phyloP scores from a whole-genome alignment of 257 asterid genomes.

The Galeopsis tetrahit region DNA sequence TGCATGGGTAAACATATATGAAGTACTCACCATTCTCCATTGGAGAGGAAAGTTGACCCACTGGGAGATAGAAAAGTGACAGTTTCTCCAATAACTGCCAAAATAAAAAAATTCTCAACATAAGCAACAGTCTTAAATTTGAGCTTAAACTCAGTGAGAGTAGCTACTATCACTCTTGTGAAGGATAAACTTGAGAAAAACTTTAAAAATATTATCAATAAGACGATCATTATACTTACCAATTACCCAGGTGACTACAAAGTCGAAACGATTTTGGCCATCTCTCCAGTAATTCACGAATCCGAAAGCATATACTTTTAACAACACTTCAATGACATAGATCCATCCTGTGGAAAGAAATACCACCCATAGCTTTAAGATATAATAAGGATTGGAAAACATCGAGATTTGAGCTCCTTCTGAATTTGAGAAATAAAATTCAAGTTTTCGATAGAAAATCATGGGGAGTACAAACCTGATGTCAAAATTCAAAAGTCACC shows the following conservation, averaged over 20 bases:
- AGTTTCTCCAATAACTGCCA: slow-evolving; percentile 97
- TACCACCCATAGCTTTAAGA: slow-evolving; percentile 29
- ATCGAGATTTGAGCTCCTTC: slow-evolving; percentile 6
- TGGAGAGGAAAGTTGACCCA: slow-evolving; percentile 78
- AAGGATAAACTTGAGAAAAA: not conserved
- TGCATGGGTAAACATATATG: slow-evolving; percentile 16
- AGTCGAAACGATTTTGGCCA: slow-evolving; percentile 96
- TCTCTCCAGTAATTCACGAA: slow-evolving; percentile 96
- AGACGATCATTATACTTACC: slow-evolving; percentile 53
- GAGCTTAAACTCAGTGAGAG: slow-evolving; percentile 2
- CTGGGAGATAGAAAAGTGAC: slow-evolving; percentile 72
- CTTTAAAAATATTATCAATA: not conserved
- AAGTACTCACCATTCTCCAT: slow-evolving; percentile 91
- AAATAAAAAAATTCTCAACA: slow-evolving; percentile 19
- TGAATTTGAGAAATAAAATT: slow-evolving; percentile 18
- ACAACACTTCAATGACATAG: slow-evolving; percentile 87
- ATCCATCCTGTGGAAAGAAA: slow-evolving; percentile 83
- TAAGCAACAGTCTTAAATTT: not conserved
- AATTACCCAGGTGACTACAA: slow-evolving; percentile 90
- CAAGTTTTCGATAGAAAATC: not conserved
- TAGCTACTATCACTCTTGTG: not conserved
- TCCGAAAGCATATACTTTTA: slow-evolving; percentile 85
- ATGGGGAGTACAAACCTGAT: slow-evolving; percentile 5
- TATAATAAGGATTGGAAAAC: slow-evolving; percentile 13
- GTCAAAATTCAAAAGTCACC: not conserved